Evolutionary conservation across 2,329 filamentous ascomycete genomes (phyloP), one percentile per base, ranked within the genome.

Genomic region (Sclerotinia glacialis): DNA sequence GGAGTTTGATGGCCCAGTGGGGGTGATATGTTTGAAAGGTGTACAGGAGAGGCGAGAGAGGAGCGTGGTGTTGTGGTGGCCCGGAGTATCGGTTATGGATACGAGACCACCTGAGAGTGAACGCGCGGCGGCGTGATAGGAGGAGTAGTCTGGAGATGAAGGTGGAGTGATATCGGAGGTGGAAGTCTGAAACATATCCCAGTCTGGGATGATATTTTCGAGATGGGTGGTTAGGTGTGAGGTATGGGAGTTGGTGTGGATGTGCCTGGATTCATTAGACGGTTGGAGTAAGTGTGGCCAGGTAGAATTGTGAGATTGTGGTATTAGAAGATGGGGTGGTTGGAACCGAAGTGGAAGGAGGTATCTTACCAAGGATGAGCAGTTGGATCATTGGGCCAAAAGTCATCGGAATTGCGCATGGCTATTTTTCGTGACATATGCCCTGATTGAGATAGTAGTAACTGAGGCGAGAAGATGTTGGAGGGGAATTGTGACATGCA

Each of bases 361-460:
- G 40, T 59, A 16, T 50, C 47, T 3, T 66, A 68, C 67, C 65
- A 69, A 16, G 65, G 65, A 40, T 70, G 68, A 40, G 64, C 64
- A n/a, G 47, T 26, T 11, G 64, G 62, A 28, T 69, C 65, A 37
- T 67, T 54, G 5, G 68, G 68, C 64, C 68, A 70, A 34, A 69
- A 70, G 34, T 70, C 68, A 31, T 70, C 67, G 9, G 68, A 70
- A 61, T 70, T 70, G 1, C 68, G 67, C 44, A 69, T 64, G 23
- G 68, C 61, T 5, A 67, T 59, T 23, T 28, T 34, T 4, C 18
- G 21, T 5, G 16, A 1, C 11, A 23, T 16, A 14, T 65, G 56
- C 1, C 34, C n/a, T 12, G 64, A 63, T 14, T 55, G 12, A n/a
- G 60, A 44, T n/a, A 70, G 52, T 53, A 69, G 28, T 34, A 64